Evolutionary conservation across 2,329 filamentous ascomycete genomes (phyloP), one percentile per base, ranked within the genome.

Genomic region (Penicillium sp.): DNA sequence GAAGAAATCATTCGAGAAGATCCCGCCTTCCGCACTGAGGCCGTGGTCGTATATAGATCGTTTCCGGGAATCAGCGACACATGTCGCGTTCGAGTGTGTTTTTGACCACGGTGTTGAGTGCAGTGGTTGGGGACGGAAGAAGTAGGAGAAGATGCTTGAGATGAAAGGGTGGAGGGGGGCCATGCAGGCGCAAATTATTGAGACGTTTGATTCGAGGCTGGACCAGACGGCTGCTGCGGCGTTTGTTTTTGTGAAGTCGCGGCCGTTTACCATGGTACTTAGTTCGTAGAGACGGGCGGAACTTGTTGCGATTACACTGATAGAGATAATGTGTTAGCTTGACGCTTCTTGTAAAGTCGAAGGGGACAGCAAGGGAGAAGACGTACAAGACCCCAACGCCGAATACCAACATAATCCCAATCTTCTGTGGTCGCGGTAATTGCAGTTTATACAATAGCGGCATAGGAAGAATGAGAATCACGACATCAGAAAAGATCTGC

Each of bases 121-220:
- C 1, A 63, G 5, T 16, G 63, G 60, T 41, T 41, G 37, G 9
- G 65, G 53, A 29, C 59, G 52, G 57, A 70, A 63, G 29, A 59
- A 61, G 11, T 55, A 63, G 3, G 70, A 68, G 51, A 67, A 70
- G 41, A 67, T 31, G 8, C 62, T 61, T 1, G 65, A 60, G 9
- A 72, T 22, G 7, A 73, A 57, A 0, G 70, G 70, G 10, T 67
- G 61, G 1, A 73, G 56, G 0, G 64, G 58, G 3, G 68, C 65
- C 0, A 73, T 64, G 29, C 69, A 69, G 29, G 70, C 62, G 59
- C 71, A 73, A 47, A 72, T 65, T 10, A 73, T 68, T 52, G 71
- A 71, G 31, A 71, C 55, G 48, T 68, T 70, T 37, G 58, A 50
- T 62, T 72, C 71, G 16, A 72, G 59, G 31, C 61, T 66, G 22